Base-by-base conservation (phyloP, 306 rosid genomes). In the Crotalaria pallida region DNA sequence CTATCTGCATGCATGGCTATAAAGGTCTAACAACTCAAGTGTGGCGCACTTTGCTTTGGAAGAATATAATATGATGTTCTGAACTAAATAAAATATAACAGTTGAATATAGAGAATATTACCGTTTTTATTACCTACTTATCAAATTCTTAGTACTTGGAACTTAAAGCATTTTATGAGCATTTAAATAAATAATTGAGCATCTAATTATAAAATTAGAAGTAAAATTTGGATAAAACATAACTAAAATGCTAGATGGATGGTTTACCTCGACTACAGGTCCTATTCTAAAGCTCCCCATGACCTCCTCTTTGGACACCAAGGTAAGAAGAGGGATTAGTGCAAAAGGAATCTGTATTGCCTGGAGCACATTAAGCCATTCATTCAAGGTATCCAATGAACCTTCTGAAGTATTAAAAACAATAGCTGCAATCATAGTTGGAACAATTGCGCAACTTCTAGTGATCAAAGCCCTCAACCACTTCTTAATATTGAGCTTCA, bases 401-500 rank as follows among this genome's bases (percentile, higher is more conserved):
- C 85, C 87, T 71, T 88, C 96, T 8, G 88, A 82, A 9, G 85
- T 86, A 47, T 88, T 86, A 40, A 88, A 88, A 61, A 80, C 66
- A 66, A 88, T 47, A n/a, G 96, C 89, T 5, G 77, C 89, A 11
- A 84, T 26, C 78, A 88, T 86, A 48, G 96, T 88, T 17, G 96
- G 96, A 72, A 88, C 86, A 79, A 88, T 88, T 44, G 96, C 96
- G 43, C 79, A 79, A 45, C 91, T 84, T 53, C 96, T 51, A 5
- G 91, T 88, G 55, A 88, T 88, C 82, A 88, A 82, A 24, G 96
- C 87, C 69, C 96, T 88, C 40, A 86, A 72, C 91, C 96, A 88
- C 52, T 88, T 88, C 79, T 86, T 84, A 45, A 88, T 76, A 22
- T 82, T 73, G 5, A 88, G 83, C 51, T 88, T 86, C 41, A 88